Conservation (phyloP, 2,329 filamentous ascomycete genomes). For the Penicillium polonicum region DNA sequence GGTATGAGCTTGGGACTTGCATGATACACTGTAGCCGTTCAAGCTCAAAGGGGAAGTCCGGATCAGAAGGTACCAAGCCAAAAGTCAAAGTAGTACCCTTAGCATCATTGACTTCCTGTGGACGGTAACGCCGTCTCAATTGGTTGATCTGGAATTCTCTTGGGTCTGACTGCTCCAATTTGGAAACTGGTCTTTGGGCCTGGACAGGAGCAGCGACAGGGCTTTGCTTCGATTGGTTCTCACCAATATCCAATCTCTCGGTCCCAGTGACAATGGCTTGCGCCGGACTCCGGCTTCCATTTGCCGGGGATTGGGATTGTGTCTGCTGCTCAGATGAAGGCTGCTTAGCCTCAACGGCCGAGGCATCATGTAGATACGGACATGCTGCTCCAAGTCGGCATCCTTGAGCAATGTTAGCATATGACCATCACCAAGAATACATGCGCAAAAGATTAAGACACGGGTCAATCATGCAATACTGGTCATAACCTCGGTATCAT, state of each 20-base stretch:
- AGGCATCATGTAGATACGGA: slow-evolving; percentile 49
- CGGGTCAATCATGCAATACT: not conserved
- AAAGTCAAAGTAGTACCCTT: slow-evolving; percentile 62
- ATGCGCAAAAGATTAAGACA: not conserved
- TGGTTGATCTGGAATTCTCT: slow-evolving; percentile 73
- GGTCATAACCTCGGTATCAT: slow-evolving; percentile 2
- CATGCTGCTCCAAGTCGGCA: slow-evolving; percentile 55
- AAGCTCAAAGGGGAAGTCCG: slow-evolving; percentile 79
- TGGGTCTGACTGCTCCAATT: slow-evolving; percentile 64
- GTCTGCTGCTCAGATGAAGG: slow-evolving; percentile 17
- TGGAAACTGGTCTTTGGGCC: slow-evolving; percentile 65
- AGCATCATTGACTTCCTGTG: slow-evolving; percentile 47
- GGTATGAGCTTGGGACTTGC: slow-evolving; percentile 64
- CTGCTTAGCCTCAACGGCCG: slow-evolving; percentile 18
- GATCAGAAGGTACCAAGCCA: slow-evolving; percentile 70
- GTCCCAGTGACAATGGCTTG: slow-evolving; percentile 15
- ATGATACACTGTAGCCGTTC: slow-evolving; percentile 66
- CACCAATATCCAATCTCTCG: slow-evolving; percentile 21
- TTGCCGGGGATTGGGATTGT: slow-evolving; percentile 12
- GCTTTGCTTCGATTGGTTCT: slow-evolving; percentile 33
- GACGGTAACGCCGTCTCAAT: slow-evolving; percentile 64
- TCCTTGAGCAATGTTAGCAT: slow-evolving; percentile 39
- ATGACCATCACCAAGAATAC: not conserved
- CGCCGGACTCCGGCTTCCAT: slow-evolving; percentile 4
- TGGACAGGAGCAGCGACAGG: slow-evolving; percentile 35